Evolutionary conservation across 148 eudicot genomes (phyloP).

Genomic region (Pouteria glomerata): DNA sequence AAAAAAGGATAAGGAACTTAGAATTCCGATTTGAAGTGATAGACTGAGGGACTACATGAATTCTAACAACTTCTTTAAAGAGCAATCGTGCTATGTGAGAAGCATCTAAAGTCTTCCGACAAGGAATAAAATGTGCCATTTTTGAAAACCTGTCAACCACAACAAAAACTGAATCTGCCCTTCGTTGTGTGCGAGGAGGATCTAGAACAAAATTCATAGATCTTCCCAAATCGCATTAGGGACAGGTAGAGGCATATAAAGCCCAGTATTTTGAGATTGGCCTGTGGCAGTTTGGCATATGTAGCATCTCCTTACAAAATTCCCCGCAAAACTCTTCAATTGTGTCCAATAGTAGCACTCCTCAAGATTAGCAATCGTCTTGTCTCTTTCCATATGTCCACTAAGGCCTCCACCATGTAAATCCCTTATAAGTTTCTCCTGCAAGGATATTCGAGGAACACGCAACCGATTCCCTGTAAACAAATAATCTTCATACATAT

Average conservation of each 20-base stretch:
- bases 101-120: too few species aligned
- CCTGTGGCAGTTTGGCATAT: background rate
- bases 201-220: background rate
- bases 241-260: too few species aligned
- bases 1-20: background rate
- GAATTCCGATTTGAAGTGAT: background rate
- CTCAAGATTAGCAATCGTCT: background rate
- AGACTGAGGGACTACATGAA: background rate
- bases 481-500: background rate
- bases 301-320: background rate
- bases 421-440: background rate
- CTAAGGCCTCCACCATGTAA: background rate
- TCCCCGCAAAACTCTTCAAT: background rate
- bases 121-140: too few species aligned
- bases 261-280: background rate
- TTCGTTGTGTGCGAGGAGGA: background rate
- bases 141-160: too few species aligned
- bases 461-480: background rate
- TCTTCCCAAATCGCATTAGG: background rate
- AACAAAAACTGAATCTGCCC: background rate
- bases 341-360: background rate
- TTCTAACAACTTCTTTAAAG: background rate
- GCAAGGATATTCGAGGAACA: background rate
- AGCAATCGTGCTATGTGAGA: background rate
- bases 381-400: background rate